Base-by-base conservation (phyloP, 2,329 filamentous ascomycete species). In the Verticillium tricorpus region DNA sequence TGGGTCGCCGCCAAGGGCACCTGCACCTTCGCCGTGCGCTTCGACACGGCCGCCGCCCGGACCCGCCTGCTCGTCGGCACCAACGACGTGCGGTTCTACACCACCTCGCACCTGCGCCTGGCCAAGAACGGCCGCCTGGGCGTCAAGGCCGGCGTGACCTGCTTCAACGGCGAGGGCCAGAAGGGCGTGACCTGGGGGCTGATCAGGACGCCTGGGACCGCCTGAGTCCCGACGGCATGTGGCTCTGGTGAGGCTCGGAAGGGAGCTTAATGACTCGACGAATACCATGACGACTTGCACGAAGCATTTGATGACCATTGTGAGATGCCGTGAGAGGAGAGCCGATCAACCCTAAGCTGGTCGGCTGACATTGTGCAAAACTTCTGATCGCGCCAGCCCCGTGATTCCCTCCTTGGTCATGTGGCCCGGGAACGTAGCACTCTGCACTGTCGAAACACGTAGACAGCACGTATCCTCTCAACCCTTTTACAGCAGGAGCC, bases 81-180 rank as follows among this genome's bases (percentile, higher is more conserved):
- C 31, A 65, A 66, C 28, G 65, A 66, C 9, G 40, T 65, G 11
- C 58, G 62, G 17, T 66, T 62, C 39, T 63, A 66, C 50, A 62
- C 59, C 5, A 59, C 35, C 3, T 59, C 63, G 12, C 62, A 61
- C 17, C 28, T 32, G 12, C 22, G 35, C 9, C 39, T 62, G 56
- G 60, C 61, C 4, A 22, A 61, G 32, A 35, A 64, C 15, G 63
- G 61, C 3, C 62, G 60, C 40, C 17, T 66, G 8, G 63, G 62
- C 7, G 17, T 62, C 28, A 55, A 56, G n/a, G 65, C 62, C 2
- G 63, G 52, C 5, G 60, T 65, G 12, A 56, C 60, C 40, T 66
- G 65, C 45, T 45, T 58, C 45, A 52, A 65, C 28, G 58, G 56
- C 2, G 40, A 65, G 37, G 59, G 15, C 12, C 58, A 61, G 40